Evolutionary conservation across 768 basidiomycete genomes (phyloP).

Genomic region (Coprinellus micaceus): DNA sequence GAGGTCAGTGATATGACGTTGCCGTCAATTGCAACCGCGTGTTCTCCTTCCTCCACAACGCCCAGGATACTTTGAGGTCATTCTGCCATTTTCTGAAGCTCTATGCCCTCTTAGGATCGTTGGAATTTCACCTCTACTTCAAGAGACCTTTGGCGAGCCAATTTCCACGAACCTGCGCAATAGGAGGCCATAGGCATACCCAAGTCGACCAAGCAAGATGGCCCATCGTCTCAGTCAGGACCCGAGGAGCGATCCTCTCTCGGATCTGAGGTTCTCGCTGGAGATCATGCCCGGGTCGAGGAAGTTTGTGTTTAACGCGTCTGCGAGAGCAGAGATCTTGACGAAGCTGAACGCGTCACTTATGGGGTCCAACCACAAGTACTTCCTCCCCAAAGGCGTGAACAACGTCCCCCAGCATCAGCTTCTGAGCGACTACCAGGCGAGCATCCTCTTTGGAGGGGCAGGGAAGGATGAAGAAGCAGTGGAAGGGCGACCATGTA

Average conservation of each 20-base stretch:
- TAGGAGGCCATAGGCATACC: too few relatives aligned
- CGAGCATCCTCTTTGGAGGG: slow-evolving; percentile 49
- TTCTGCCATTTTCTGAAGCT: too few relatives aligned
- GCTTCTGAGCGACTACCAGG: slow-evolving; percentile 70
- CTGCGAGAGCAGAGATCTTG: slow-evolving; percentile 77
- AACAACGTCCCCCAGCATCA: slow-evolving; percentile 58
- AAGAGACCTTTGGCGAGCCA: too few relatives aligned
- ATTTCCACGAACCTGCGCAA: too few relatives aligned
- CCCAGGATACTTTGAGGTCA: too few relatives aligned
- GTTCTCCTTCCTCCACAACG: too few relatives aligned
- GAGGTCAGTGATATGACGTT: too few relatives aligned
- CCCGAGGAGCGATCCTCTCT: slow-evolving; percentile 49
- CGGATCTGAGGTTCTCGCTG: slow-evolving; percentile 69
- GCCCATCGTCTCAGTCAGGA: slow-evolving; percentile 13
- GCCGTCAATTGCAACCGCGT: too few relatives aligned
- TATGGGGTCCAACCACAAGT: slow-evolving; percentile 71
- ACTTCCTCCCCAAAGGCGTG: slow-evolving; percentile 68
- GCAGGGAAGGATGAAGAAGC: slow-evolving; percentile 58
- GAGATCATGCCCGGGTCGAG: slow-evolving; percentile 79
- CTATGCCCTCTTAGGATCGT: too few relatives aligned
- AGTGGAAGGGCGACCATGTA: slow-evolving; percentile 69
- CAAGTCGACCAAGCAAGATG: slow-evolving; percentile 13
- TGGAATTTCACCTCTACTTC: too few relatives aligned
- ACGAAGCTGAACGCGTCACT: slow-evolving; percentile 77
- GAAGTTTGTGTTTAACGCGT: slow-evolving; percentile 72